These are phyloP conservation scores for Cystofilobasidium capitatum DNA, from an alignment of 768 basidiomycete species.

Conservation along the genomic window DNA sequence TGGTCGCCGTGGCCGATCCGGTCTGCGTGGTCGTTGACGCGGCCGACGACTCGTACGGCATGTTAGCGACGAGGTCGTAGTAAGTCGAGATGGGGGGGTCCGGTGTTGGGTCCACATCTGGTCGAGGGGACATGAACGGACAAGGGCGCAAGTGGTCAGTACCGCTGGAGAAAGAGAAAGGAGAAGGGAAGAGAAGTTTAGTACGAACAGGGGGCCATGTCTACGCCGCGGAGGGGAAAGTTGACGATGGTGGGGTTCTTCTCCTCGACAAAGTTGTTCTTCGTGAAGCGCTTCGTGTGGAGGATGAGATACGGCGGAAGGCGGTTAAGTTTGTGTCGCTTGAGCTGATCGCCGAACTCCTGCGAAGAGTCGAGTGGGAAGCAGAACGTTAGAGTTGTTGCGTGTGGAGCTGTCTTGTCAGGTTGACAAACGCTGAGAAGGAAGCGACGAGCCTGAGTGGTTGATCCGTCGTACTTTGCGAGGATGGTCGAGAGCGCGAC, in stretches of 20 bases:
- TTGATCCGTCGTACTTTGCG: conserved; percentile 84
- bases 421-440: conserved; percentile 23
- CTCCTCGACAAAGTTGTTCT: conserved; percentile 92
- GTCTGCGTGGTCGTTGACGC: conserved; percentile 72
- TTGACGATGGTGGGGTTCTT: conserved; percentile 99
- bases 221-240: conserved; percentile 85
- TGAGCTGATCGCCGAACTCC: conserved; percentile 74
- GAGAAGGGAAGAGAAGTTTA: conserved; percentile 27
- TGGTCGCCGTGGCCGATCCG: conserved; percentile 33
- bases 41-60: conserved; percentile 78
- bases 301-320: conserved; percentile 88
- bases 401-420: neutral
- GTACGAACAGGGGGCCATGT: conserved; percentile 78
- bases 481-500: conserved; percentile 81
- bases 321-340: conserved; percentile 78
- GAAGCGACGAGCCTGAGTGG: conserved; percentile 58
- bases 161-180: conserved; percentile 12
- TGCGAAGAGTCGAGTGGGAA: conserved; percentile 34
- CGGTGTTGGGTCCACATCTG: conserved; percentile 60
- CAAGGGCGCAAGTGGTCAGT: neutral
- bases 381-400: neutral
- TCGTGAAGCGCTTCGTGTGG: conserved; percentile 93
- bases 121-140: neutral
- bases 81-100: conserved; percentile 52
- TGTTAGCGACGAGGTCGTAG: conserved; percentile 92